Conservation (phyloP, 257 asterid species). For the Solanum piurae region DNA sequence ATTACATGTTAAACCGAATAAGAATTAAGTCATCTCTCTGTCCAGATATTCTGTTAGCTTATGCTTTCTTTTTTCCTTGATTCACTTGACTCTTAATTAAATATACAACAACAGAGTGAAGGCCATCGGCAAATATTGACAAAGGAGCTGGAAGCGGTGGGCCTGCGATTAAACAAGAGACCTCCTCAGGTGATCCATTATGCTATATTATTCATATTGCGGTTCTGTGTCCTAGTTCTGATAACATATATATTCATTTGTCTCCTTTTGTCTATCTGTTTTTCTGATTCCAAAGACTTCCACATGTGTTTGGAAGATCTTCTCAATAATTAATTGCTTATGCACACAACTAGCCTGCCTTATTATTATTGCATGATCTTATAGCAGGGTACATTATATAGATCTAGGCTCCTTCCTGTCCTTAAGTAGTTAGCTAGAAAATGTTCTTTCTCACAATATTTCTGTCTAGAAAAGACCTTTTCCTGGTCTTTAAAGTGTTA, state of each 20-base stretch:
- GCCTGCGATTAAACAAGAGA: slow-evolving; percentile 85
- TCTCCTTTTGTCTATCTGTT: not conserved
- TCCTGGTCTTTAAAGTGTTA: not conserved
- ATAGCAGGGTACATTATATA: not conserved
- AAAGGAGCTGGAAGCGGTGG: slow-evolving; percentile 96
- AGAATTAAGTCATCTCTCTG: not conserved
- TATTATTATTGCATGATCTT: not conserved
- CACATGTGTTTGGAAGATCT: not conserved
- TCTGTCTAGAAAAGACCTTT: not conserved
- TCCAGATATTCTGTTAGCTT: not conserved
- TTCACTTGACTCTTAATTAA: slow-evolving; percentile 6
- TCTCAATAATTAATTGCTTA: not conserved
- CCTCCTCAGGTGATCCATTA: slow-evolving; percentile 77
- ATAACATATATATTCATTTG: not conserved
- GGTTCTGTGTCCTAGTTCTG: not conserved
- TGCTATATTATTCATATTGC: not conserved
- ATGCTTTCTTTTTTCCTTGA: slow-evolving; percentile 1
- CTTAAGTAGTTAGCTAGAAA: not conserved
- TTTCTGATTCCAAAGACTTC: not conserved
- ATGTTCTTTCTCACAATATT: not conserved
- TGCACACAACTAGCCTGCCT: not conserved
- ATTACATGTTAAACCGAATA: not conserved
- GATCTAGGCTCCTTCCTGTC: not conserved
- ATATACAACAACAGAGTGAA: slow-evolving; percentile 62
- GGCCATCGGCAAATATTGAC: slow-evolving; percentile 99